phyloP scores from a whole-genome alignment of 257 asterid species.

The Leonotis leonurus region DNA sequence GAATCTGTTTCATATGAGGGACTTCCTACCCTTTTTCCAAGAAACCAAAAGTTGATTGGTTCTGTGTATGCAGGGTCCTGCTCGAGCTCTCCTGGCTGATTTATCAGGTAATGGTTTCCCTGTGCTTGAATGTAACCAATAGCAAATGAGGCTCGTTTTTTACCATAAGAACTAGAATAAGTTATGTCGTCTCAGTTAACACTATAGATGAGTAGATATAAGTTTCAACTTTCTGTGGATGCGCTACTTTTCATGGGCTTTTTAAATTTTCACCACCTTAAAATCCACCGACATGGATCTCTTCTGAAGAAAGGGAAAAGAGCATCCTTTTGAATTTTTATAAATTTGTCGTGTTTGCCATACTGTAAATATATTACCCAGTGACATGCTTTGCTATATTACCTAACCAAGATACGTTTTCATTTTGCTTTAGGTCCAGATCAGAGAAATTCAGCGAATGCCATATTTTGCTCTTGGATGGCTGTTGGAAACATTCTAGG shows the following conservation, averaged over 20 bases:
- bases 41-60: conserved; percentile 4
- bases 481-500: conserved; percentile 98
- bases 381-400: neutral
- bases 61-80: conserved; percentile 72
- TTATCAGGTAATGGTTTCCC: conserved; percentile 59
- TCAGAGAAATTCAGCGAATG: conserved; percentile 95
- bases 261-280: neutral
- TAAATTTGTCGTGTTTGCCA: neutral
- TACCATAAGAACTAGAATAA: neutral
- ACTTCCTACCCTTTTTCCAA: neutral
- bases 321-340: neutral
- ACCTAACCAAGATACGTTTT: conserved; percentile 1
- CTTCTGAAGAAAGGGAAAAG: neutral
- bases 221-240: neutral
- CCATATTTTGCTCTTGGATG: conserved; percentile 96
- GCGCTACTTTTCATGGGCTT: conserved; percentile 2
- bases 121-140: neutral
- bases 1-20: neutral
- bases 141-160: neutral
- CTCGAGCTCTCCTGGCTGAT: conserved; percentile 99
- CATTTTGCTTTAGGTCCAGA: conserved; percentile 65
- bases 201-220: neutral
- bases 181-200: neutral
- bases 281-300: neutral
- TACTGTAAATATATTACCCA: neutral